A percentile compares a stretch with the other conserved stretches of the same genome.
Evolutionary conservation across 192 early-diverging fungal genomes (phyloP).

Genomic region (Backusella circina): DNA sequence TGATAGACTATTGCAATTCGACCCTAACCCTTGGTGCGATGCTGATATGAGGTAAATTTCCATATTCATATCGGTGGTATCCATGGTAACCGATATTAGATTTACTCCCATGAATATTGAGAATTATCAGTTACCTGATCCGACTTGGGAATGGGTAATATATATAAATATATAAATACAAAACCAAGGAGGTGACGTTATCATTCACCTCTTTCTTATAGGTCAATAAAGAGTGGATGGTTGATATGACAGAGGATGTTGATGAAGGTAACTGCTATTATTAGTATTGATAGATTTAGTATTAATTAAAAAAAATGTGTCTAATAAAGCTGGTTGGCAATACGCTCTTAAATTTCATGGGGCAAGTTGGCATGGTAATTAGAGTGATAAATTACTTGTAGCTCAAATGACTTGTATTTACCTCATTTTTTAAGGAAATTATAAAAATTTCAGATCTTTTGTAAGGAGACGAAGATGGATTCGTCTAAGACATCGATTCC

Average conservation of each 20-base stretch:
- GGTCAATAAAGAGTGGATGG: conserved; percentile 50
- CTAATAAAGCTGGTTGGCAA: conserved; percentile 45
- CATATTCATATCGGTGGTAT: background rate
- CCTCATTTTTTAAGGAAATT: conserved; percentile 23
- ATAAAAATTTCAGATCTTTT: conserved; percentile 49
- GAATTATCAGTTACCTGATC: conserved; percentile 47
- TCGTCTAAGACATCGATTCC: conserved; percentile 39
- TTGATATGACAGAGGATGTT: conserved; percentile 59
- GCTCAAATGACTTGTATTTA: background rate
- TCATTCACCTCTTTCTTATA: background rate
- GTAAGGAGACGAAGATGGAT: conserved; percentile 52
- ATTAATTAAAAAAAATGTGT: background rate
- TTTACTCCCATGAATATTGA: conserved; percentile 44
- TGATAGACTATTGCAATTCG: conserved; percentile 42
- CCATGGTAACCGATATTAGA: conserved; percentile 12
- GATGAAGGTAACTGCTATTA: conserved; percentile 37
- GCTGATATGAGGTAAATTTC: conserved; percentile 28
- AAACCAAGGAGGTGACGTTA: background rate
- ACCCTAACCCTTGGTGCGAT: conserved; percentile 54
- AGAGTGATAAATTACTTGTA: background rate
- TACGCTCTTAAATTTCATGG: conserved; percentile 52
- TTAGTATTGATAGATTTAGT: background rate
- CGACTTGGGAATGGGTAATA: conserved; percentile 55
- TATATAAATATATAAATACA: no score
- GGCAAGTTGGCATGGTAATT: conserved; percentile 50